Percentiles rank a stretch among this genome's conserved stretches.
phyloP scores from a whole-genome alignment of 805 yeast genomes.

The Cyberlindnera suaveolens region DNA sequence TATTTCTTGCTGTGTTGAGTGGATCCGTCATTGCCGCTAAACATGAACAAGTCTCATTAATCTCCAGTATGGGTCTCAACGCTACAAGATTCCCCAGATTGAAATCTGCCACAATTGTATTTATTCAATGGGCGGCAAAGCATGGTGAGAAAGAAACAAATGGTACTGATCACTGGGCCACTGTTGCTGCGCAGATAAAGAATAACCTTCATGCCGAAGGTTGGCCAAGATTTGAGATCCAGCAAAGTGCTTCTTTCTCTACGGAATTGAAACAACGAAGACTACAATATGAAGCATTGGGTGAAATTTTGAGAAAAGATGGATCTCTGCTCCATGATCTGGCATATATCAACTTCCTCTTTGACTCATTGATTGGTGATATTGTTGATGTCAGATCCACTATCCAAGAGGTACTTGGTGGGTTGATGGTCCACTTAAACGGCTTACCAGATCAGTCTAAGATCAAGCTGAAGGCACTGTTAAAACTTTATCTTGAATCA shows the following conservation, averaged over 20 bases:
- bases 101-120: constrained; percentile 52
- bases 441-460: constrained; percentile 34
- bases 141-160: constrained; percentile 4
- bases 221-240: constrained; percentile 46
- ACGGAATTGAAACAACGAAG: constrained; percentile 41
- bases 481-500: constrained; percentile 28
- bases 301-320: constrained; percentile 50
- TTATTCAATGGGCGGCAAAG: constrained; percentile 55
- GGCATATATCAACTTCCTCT: constrained; percentile 54
- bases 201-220: constrained; percentile 49
- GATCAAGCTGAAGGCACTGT: constrained; percentile 33
- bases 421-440: constrained; percentile 45
- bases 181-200: constrained; percentile 47
- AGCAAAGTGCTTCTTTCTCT: constrained; percentile 32
- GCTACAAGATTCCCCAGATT: constrained; percentile 43
- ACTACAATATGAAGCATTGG: constrained; percentile 73
- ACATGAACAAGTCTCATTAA: constrained; percentile 34
- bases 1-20: constrained; percentile 40
- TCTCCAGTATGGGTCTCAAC: constrained; percentile 55
- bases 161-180: constrained; percentile 30
- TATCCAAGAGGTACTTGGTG: constrained; percentile 65
- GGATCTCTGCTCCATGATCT: constrained; percentile 39
- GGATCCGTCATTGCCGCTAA: constrained; percentile 48
- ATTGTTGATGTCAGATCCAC: constrained; percentile 53
- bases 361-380: constrained; percentile 66